These are phyloP conservation scores for Fimicolochytrium jonesii DNA, from an alignment of 192 early-diverging fungal species.

Conservation along the genomic window DNA sequence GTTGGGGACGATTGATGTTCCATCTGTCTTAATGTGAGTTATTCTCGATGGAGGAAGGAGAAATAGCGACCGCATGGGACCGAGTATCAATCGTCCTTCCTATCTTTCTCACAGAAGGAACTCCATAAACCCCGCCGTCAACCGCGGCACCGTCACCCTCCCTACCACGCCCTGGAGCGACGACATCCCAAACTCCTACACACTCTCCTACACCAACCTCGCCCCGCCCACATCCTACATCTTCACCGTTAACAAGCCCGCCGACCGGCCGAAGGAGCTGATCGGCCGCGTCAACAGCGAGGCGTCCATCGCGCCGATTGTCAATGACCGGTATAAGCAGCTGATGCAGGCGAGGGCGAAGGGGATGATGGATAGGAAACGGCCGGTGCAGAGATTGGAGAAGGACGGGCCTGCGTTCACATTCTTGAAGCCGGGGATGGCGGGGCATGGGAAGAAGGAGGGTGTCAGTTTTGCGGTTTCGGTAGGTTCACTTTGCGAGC, in stretches of 20 bases:
- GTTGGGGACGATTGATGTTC: conserved; percentile 61
- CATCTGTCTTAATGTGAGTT: too few relatives aligned
- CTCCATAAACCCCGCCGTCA: not conserved
- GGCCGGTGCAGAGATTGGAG: not conserved
- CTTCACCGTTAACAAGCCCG: conserved; percentile 57
- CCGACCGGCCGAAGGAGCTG: conserved; percentile 34
- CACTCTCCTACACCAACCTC: conserved; percentile 64
- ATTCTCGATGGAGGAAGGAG: conserved; percentile 41
- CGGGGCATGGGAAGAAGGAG: too few relatives aligned
- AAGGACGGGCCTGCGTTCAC: too few relatives aligned
- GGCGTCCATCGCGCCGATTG: conserved; percentile 35
- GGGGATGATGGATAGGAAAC: conserved; percentile 14
- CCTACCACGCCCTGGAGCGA: conserved; percentile 54
- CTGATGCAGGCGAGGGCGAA: conserved; percentile 12
- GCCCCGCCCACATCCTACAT: conserved; percentile 72
- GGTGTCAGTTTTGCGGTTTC: too few relatives aligned
- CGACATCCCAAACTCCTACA: conserved; percentile 80
- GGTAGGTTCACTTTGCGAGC: too few relatives aligned
- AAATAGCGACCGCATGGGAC: not conserved
- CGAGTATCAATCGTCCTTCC: too few relatives aligned
- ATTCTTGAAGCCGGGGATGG: too few relatives aligned
- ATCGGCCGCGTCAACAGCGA: conserved; percentile 40
- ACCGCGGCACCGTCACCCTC: conserved; percentile 63
- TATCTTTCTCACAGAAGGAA: too few relatives aligned
- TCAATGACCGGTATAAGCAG: conserved; percentile 34